Evolutionary conservation across 2,329 filamentous ascomycete genomes (phyloP).

Genomic region (Coniochaeta prunicola): DNA sequence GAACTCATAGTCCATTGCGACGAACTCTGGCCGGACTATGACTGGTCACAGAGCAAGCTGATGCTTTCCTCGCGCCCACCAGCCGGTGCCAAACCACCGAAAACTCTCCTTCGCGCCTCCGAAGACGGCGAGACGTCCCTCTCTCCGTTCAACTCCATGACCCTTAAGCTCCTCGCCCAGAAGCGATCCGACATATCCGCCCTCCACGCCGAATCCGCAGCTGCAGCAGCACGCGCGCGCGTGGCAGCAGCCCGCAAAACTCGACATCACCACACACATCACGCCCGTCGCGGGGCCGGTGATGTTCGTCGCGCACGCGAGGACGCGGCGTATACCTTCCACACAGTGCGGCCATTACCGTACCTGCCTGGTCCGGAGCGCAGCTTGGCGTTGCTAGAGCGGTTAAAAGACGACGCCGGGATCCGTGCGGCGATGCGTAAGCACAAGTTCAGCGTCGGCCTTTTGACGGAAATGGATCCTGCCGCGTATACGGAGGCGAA

Average conservation of each 20-base stretch:
- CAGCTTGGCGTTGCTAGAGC: conserved; percentile 63
- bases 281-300: conserved; percentile 3
- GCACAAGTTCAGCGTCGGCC: conserved; percentile 75
- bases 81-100: conserved; percentile 5
- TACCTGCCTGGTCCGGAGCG: conserved; percentile 71
- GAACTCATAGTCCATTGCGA: conserved; percentile 10
- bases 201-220: conserved; percentile 12
- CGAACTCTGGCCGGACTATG: conserved; percentile 8
- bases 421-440: conserved; percentile 77
- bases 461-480: conserved; percentile 96
- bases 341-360: conserved; percentile 64
- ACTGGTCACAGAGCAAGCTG: conserved; percentile 18
- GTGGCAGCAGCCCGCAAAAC: conserved; percentile 8
- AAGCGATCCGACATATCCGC: conserved; percentile 13
- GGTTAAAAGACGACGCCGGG: conserved; percentile 74
- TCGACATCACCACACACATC: conserved; percentile 4
- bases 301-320: conserved; percentile 34
- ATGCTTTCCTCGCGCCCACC: conserved; percentile 12
- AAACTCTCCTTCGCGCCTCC: conserved; percentile 17
- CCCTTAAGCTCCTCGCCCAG: conserved; percentile 22
- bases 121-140: conserved; percentile 16
- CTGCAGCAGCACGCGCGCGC: conserved; percentile 1
- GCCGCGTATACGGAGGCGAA: conserved; percentile 64
- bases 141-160: conserved; percentile 13
- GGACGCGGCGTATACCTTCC: conserved; percentile 73